Conservation (phyloP, 176 grass and related monocot species). For the Eremochloa ophiuroides region DNA sequence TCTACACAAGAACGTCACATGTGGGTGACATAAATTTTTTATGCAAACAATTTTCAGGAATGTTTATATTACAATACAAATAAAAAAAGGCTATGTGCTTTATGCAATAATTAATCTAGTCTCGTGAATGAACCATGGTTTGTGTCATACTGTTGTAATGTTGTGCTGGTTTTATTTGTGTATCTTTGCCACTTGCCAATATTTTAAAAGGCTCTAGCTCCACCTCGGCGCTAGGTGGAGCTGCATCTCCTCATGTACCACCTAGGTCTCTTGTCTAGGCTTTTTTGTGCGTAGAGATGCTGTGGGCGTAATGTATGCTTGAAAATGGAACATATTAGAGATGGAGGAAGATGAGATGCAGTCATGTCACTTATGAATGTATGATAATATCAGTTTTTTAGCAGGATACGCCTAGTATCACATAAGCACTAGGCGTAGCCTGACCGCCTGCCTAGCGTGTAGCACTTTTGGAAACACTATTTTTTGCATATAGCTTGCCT, state of each 20-base stretch:
- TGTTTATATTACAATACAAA: slow-evolving; percentile 3
- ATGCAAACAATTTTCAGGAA: background rate
- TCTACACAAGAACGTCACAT: too few relatives aligned
- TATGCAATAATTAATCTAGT: background rate
- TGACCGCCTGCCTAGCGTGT: background rate
- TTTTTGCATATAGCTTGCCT: background rate
- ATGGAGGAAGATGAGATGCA: background rate
- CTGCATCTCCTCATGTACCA: background rate
- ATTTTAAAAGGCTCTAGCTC: background rate
- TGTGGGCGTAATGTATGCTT: background rate
- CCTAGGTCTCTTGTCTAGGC: background rate
- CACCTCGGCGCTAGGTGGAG: background rate
- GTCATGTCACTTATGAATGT: background rate
- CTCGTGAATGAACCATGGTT: background rate
- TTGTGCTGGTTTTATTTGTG: background rate
- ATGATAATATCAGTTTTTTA: background rate
- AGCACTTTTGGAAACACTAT: background rate
- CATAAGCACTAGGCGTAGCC: background rate
- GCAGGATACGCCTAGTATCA: background rate
- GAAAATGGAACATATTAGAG: background rate
- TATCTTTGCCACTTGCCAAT: background rate
- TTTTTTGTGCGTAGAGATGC: background rate
- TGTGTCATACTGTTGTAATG: background rate
- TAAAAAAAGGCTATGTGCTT: background rate
- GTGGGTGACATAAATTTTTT: slow-evolving; percentile 12